These are phyloP conservation scores for Hyphodiscus sp. DNA, from an alignment of 2,329 filamentous ascomycete genomes.

Conservation along the genomic window DNA sequence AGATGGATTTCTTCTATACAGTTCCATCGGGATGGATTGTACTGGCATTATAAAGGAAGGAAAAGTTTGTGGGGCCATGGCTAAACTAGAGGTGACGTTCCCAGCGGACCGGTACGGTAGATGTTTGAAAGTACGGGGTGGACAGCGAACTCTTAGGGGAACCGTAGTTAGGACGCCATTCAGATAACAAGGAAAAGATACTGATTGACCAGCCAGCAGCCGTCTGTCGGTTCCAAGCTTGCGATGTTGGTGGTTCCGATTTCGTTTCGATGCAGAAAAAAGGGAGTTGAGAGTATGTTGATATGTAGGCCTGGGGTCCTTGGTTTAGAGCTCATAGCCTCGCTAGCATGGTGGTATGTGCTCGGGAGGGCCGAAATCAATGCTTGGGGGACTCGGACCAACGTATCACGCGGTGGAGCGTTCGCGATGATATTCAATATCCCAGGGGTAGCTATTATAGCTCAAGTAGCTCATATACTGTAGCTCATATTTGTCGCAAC, in stretches of 20 bases:
- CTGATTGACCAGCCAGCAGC: not conserved
- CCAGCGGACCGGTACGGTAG: not conserved
- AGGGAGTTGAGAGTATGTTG: conserved; percentile 1
- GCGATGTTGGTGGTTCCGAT: not conserved
- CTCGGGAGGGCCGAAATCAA: conserved; percentile 15
- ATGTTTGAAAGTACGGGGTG: not conserved
- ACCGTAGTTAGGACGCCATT: not conserved
- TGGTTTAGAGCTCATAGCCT: conserved; percentile 6
- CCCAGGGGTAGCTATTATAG: not conserved
- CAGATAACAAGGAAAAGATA: not conserved
- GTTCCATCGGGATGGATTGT: conserved; percentile 11
- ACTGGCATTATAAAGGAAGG: conserved; percentile 3
- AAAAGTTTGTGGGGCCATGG: not conserved
- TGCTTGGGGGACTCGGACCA: conserved; percentile 5
- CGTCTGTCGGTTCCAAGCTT: not conserved
- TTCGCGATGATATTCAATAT: not conserved
- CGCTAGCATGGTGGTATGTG: conserved; percentile 5
- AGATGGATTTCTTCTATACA: not conserved
- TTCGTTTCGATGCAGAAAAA: not conserved
- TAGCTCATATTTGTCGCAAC: not conserved
- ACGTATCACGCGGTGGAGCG: conserved; percentile 4
- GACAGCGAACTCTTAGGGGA: not conserved
- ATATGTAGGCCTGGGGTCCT: conserved; percentile 7
- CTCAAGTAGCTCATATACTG: no score
- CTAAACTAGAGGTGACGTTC: not conserved